A percentile compares a stretch with the other conserved stretches of the same genome.
Evolutionary conservation across 2,329 filamentous ascomycete species (phyloP).

Genomic region (Xylariales sp.): DNA sequence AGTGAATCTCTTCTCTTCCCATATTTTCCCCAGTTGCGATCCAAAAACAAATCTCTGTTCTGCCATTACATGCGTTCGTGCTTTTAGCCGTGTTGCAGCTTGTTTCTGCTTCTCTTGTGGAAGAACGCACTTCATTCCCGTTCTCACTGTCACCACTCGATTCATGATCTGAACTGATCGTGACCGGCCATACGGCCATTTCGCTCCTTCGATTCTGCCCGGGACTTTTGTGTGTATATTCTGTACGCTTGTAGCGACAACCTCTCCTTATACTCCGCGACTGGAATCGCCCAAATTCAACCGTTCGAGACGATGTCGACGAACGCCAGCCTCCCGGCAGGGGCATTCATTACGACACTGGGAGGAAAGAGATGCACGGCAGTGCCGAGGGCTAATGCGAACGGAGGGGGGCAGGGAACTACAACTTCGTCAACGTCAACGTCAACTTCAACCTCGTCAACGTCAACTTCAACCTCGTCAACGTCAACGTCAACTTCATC

Average conservation of each 20-base stretch:
- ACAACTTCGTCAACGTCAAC: slow-evolving; percentile 17
- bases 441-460: slow-evolving; percentile 16
- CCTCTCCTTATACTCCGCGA: slow-evolving; percentile 25
- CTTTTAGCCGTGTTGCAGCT: slow-evolving; percentile 6
- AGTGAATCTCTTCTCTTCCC: slow-evolving; percentile 1
- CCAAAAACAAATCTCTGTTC: slow-evolving; percentile 5
- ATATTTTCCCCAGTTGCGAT: slow-evolving; percentile 1
- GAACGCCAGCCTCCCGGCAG: slow-evolving; percentile 36
- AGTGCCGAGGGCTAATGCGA: slow-evolving; percentile 34
- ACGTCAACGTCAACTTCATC: slow-evolving; percentile 1
- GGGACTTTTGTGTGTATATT: slow-evolving; percentile 10
- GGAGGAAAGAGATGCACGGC: slow-evolving; percentile 50
- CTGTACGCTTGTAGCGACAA: slow-evolving; percentile 22
- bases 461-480: slow-evolving; percentile 6
- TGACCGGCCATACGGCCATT: slow-evolving; percentile 36
- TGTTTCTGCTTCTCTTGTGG: slow-evolving; percentile 8
- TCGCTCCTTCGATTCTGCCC: slow-evolving; percentile 17
- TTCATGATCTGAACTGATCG: slow-evolving; percentile 36
- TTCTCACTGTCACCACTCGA: slow-evolving; percentile 17
- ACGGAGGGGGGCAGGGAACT: slow-evolving; percentile 16
- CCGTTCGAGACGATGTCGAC: slow-evolving; percentile 35
- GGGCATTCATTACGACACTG: slow-evolving; percentile 45
- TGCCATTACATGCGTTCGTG: neutral
- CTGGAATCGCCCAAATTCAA: slow-evolving; percentile 38
- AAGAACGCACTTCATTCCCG: slow-evolving; percentile 13